Evolutionary conservation across 2,329 filamentous ascomycete genomes (phyloP), one percentile per base, ranked within the genome.

Genomic region (Aspergillus caelatus): DNA sequence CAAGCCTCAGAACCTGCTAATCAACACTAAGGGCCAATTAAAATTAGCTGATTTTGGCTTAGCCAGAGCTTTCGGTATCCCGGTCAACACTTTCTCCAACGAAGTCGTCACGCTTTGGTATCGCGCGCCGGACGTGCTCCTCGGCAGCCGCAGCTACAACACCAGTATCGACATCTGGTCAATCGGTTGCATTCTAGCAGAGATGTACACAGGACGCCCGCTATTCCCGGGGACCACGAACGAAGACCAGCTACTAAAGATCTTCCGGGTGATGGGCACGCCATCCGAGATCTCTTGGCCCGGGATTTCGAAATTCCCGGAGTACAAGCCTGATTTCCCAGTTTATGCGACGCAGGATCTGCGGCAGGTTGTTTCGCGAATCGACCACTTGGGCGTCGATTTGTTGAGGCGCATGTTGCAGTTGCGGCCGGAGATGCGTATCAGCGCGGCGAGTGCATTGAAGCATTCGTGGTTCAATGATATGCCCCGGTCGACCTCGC

Each of bases 141-240:
- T 99, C 53, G 95, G 95, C 58, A 95, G 91, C 72, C 85, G 95
- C 68, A 98, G 94, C 26, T 99, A 99, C 83, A 99, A 97, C 81
- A 99, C 95, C n/a, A 96, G 93, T 81, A 98, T 99, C 77, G 95
- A 99, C 75, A 98, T 99, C 76, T 99, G 95, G 95, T 97, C 93
- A 6, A 95, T 94, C 9, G 95, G 95, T 62, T 99, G 95, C 79
- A 99, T 99, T 83, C 98, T 99, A 94, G 95, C 95, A 12, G 95
- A 99, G 81, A 97, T 99, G 94, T 98, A 95, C 79, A 97, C 94
- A 0, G 95, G 95, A 4, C 88, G 95, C n/a, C 95, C 95, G 0
- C 86, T 99, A 7, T 99, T 99, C 82, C 95, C 95, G 0, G 95
- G 95, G 62, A 99, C 95, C 2, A 97, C 95, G 41, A 99, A 99